A percentile compares a stretch with the other conserved stretches of the same genome.
Evolutionary conservation across 129 eudicot genomes (phyloP).

Genomic region (Centella asiatica): DNA sequence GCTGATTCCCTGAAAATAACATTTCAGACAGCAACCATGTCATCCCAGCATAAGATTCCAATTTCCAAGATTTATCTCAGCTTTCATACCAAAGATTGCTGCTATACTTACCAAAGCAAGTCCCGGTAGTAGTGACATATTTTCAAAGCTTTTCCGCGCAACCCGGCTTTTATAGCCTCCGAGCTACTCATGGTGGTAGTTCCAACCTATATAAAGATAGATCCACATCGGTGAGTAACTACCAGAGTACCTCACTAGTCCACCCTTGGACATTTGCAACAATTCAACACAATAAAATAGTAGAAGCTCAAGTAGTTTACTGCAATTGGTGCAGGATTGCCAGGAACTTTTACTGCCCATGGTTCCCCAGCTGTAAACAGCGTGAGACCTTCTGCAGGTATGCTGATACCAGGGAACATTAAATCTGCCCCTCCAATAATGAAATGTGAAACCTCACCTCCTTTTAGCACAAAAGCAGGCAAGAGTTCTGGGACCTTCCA

Average conservation of each 20-base stretch:
- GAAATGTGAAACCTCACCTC: conserved; percentile 87
- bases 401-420: conserved; percentile 84
- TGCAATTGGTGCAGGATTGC: conserved; percentile 87
- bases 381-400: conserved; percentile 66
- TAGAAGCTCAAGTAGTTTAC: conserved; percentile 29
- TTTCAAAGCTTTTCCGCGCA: conserved; percentile 86
- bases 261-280: background rate
- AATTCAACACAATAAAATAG: background rate
- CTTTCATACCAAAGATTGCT: background rate
- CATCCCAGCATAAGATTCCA: background rate
- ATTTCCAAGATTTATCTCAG: background rate
- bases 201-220: conserved; percentile 58
- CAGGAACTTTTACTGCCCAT: conserved; percentile 96
- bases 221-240: conserved; percentile 5
- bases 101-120: conserved; percentile 60
- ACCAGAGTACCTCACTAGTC: background rate
- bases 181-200: conserved; percentile 73
- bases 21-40: conserved; percentile 1
- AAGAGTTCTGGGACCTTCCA: conserved; percentile 90
- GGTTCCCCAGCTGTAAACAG: conserved; percentile 63
- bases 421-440: conserved; percentile 91
- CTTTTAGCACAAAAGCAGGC: conserved; percentile 79
- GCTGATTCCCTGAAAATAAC: conserved; percentile 66
- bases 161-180: conserved; percentile 81
- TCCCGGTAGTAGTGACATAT: conserved; percentile 67